These are phyloP conservation scores for Hibiscus mutabilis DNA, from an alignment of 345 rosid species.

Conservation along the genomic window DNA sequence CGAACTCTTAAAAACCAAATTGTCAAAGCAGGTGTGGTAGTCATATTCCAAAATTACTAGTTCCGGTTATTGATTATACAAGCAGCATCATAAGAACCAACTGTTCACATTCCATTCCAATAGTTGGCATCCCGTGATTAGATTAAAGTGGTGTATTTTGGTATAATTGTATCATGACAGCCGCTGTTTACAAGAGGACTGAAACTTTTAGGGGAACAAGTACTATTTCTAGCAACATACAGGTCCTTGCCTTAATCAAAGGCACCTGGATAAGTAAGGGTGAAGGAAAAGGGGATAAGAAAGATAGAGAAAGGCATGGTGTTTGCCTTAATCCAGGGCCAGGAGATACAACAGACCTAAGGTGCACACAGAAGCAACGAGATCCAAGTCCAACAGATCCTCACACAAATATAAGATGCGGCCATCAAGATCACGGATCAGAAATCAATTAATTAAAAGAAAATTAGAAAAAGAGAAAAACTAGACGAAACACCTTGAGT, in stretches of 20 bases:
- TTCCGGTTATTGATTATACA: neutral
- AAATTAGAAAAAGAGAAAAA: neutral
- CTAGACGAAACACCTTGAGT: conserved; percentile 54
- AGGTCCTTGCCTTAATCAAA: too few relatives aligned
- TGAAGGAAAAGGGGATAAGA: too few relatives aligned
- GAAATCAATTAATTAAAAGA: neutral
- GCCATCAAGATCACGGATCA: neutral
- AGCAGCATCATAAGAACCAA: neutral
- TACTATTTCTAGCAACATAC: too few relatives aligned
- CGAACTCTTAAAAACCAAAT: neutral
- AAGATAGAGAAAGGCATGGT: neutral
- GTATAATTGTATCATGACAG: neutral
- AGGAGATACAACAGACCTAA: neutral
- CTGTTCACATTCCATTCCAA: neutral
- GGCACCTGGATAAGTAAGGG: too few relatives aligned
- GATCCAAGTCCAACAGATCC: conserved; percentile 1
- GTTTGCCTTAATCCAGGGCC: conserved; percentile 3
- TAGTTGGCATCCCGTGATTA: too few relatives aligned
- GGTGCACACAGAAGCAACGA: too few relatives aligned
- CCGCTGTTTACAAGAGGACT: neutral
- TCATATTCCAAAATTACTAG: neutral
- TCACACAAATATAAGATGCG: neutral
- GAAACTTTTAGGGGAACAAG: too few relatives aligned
- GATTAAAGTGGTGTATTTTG: neutral
- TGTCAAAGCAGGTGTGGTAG: neutral